Percentiles rank a stretch among this genome's conserved stretches.
Evolutionary conservation across 495 filamentous ascomycete species (phyloP).

Genomic region (Clavariopsis aquatica): DNA sequence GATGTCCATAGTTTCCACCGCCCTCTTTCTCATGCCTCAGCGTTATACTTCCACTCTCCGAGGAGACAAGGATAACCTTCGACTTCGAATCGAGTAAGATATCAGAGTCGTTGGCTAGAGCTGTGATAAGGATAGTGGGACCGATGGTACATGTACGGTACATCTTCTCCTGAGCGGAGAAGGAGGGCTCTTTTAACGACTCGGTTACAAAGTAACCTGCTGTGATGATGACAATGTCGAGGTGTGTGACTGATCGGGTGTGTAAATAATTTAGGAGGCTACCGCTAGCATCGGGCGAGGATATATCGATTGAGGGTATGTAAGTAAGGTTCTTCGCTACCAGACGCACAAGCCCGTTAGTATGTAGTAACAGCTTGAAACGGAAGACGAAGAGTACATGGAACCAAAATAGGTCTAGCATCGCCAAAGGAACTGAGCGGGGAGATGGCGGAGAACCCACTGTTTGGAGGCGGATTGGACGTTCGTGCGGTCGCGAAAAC

Average conservation of each 20-base stretch:
- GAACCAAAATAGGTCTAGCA: neutral
- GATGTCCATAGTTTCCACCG: slow-evolving; percentile 72
- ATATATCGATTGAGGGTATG: slow-evolving; percentile 39
- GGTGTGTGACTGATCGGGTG: slow-evolving; percentile 32
- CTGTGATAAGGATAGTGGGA: slow-evolving; percentile 65
- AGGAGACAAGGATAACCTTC: slow-evolving; percentile 67
- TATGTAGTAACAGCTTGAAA: neutral
- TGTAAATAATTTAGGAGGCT: slow-evolving; percentile 20
- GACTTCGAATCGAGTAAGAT: slow-evolving; percentile 37
- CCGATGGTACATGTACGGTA: slow-evolving; percentile 69
- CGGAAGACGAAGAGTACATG: neutral
- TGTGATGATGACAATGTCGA: slow-evolving; percentile 64
- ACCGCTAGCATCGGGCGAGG: slow-evolving; percentile 35
- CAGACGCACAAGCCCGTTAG: neutral
- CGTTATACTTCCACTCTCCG: slow-evolving; percentile 68
- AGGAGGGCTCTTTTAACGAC: slow-evolving; percentile 61
- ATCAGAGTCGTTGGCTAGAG: slow-evolving; percentile 55
- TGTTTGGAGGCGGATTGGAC: slow-evolving; percentile 28
- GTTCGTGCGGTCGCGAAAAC: slow-evolving; percentile 65
- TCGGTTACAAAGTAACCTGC: slow-evolving; percentile 72
- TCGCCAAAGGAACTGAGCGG: neutral
- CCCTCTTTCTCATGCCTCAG: slow-evolving; percentile 68
- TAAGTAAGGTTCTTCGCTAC: slow-evolving; percentile 28
- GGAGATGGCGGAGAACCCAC: slow-evolving; percentile 4
- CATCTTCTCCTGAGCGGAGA: slow-evolving; percentile 68